Evolutionary conservation across 441 rosid species (phyloP).

Genomic region (Brassica balearica): DNA sequence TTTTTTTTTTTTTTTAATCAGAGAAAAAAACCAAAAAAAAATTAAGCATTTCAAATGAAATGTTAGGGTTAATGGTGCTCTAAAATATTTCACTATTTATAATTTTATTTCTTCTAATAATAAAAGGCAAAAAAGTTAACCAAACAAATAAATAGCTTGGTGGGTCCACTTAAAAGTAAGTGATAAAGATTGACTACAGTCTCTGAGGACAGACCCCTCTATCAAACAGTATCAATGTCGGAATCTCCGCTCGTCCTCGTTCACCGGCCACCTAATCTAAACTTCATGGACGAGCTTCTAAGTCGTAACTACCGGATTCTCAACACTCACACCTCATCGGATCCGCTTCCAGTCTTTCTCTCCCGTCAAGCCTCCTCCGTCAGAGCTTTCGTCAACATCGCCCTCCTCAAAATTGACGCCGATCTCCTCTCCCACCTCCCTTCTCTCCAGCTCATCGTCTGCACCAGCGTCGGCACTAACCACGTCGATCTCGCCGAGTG

Average conservation of each 20-base stretch:
- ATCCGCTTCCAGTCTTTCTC: conserved; percentile 27
- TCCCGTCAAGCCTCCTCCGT: conserved; percentile 29
- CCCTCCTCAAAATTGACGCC: not conserved
- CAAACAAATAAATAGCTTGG: not conserved
- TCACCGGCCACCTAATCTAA: not conserved
- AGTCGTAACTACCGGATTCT: conserved; percentile 10
- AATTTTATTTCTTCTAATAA: not conserved
- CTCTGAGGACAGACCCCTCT: not conserved
- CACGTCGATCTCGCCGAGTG: conserved; percentile 41
- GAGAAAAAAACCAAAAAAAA: too few relatives aligned
- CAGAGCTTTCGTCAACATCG: conserved; percentile 29
- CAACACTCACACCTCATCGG: conserved; percentile 1
- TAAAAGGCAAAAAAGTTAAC: not conserved
- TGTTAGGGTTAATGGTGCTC: too few relatives aligned
- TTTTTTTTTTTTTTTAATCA: too few relatives aligned
- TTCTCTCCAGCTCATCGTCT: conserved; percentile 32
- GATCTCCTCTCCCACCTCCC: conserved; percentile 33
- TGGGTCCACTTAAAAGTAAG: not conserved
- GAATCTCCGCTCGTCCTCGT: not conserved
- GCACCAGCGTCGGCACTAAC: conserved; percentile 41
- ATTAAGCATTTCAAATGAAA: too few relatives aligned
- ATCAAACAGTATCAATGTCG: not conserved
- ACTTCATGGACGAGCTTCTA: not conserved
- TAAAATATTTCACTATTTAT: too few relatives aligned
- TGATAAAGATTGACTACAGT: not conserved